Conservation (phyloP, 331 rosid genomes). For the Telfairia occidentalis region DNA sequence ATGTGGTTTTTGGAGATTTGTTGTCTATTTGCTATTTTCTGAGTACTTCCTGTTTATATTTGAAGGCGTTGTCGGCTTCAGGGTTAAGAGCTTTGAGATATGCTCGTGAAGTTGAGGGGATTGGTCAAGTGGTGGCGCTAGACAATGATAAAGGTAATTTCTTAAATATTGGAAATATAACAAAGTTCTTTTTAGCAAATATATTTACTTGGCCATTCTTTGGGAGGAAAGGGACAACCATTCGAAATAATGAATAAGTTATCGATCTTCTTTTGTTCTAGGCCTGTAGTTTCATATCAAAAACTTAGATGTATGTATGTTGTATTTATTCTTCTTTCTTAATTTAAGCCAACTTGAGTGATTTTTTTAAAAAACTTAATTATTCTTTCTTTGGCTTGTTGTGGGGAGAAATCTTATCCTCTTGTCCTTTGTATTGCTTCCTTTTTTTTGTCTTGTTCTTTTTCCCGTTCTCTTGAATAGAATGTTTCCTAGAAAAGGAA, state of each 20-base stretch:
- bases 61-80: conserved; percentile 91
- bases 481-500: background rate
- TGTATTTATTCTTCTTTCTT: no score
- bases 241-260: background rate
- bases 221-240: background rate
- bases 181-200: background rate
- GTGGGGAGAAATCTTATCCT: background rate
- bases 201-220: background rate
- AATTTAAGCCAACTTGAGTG: no score
- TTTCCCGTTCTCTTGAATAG: background rate
- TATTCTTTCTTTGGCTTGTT: no score
- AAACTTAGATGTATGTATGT: no score
- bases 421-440: background rate
- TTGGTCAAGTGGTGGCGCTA: conserved; percentile 89
- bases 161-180: background rate
- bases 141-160: conserved; percentile 80
- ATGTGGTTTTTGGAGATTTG: background rate
- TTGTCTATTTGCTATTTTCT: conserved; percentile 7
- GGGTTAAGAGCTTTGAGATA: conserved; percentile 94
- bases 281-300: background rate
- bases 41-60: conserved; percentile 7
- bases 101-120: conserved; percentile 85
- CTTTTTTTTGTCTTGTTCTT: background rate
- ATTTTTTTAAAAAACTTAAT: no score
- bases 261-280: background rate